These are phyloP conservation scores for Populus simonii DNA, from an alignment of 345 rosid species.

Conservation along the genomic window DNA sequence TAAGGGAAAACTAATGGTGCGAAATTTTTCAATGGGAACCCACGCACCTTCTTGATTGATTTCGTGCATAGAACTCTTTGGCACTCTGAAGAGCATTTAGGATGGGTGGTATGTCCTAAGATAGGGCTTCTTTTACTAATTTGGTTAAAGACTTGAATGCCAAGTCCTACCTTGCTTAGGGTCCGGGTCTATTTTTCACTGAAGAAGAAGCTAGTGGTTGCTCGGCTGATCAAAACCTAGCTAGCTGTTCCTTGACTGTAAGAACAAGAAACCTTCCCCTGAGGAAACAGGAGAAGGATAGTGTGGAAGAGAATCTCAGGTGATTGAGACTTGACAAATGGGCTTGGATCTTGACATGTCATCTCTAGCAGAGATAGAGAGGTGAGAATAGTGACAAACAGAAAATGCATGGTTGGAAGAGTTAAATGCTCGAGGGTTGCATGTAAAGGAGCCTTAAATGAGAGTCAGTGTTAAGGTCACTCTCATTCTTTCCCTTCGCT, in stretches of 20 bases:
- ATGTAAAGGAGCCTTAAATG: slow-evolving; percentile 22
- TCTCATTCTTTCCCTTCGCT: background rate
- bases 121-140: background rate
- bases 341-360: slow-evolving; percentile 43
- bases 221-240: background rate
- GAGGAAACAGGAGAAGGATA: slow-evolving; percentile 40
- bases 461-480: slow-evolving; percentile 1
- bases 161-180: background rate
- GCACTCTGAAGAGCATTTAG: background rate
- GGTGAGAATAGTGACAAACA: slow-evolving; percentile 18
- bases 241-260: slow-evolving; percentile 14
- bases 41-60: background rate
- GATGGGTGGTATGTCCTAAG: background rate
- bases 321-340: slow-evolving; percentile 42
- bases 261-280: slow-evolving; percentile 19
- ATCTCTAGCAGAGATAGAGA: slow-evolving; percentile 7
- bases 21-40: background rate
- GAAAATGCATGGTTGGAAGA: slow-evolving; percentile 1
- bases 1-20: background rate
- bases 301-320: slow-evolving; percentile 27
- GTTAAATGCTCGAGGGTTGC: background rate
- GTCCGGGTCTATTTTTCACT: background rate
- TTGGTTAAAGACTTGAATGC: background rate
- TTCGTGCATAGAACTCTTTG: background rate
- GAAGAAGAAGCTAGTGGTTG: slow-evolving; percentile 19